phyloP scores from a whole-genome alignment of 1,139 yeast genomes.

The Nakaseomyces sp. region DNA sequence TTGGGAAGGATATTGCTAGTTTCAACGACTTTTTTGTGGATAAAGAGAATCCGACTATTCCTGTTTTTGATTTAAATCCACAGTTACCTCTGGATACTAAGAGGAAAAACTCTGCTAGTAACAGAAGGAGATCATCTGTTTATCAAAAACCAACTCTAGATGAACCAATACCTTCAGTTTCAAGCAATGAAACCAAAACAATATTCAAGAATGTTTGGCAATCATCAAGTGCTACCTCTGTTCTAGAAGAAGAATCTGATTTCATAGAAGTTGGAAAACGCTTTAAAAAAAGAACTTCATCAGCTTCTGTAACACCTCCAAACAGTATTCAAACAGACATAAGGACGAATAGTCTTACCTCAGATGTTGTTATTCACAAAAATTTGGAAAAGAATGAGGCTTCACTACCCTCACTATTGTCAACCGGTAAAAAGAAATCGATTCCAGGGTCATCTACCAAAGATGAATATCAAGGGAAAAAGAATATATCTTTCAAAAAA shows the following conservation, averaged over 20 bases:
- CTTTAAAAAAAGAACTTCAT: constrained; percentile 10
- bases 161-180: not conserved
- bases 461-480: constrained; percentile 2
- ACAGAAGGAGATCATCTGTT: constrained; percentile 10
- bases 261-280: constrained; percentile 18
- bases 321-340: not conserved
- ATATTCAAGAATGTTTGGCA: not conserved
- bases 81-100: not conserved
- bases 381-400: not conserved
- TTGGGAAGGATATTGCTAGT: constrained; percentile 30
- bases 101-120: not conserved
- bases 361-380: constrained; percentile 4
- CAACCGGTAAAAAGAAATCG: not conserved
- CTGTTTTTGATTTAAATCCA: constrained; percentile 38
- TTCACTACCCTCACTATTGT: not conserved
- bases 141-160: constrained; percentile 2
- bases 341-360: not conserved
- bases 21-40: constrained; percentile 48
- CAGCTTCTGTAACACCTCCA: not conserved
- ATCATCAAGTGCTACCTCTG: constrained; percentile 1
- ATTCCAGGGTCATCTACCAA: not conserved
- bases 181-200: not conserved
- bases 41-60: constrained; percentile 37
- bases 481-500: not conserved
- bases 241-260: constrained; percentile 12